Evolutionary conservation across 2,329 filamentous ascomycete genomes (phyloP).

Genomic region (Rhexocercosporidium sp.): DNA sequence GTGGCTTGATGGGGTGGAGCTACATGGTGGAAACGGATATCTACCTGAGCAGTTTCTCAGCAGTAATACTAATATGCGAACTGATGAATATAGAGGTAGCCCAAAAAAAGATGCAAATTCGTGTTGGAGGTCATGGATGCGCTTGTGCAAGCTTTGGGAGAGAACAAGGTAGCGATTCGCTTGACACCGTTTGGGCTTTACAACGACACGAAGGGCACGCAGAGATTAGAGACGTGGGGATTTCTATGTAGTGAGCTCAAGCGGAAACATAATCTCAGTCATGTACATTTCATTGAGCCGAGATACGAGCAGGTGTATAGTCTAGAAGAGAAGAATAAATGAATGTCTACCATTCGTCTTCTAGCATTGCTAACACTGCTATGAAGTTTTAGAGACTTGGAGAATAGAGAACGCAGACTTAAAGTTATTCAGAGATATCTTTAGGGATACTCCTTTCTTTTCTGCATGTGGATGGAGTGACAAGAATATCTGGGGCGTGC

Average conservation of each 20-base stretch:
- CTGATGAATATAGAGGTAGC: conserved; percentile 55
- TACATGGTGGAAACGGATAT: conserved; percentile 51
- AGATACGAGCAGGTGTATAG: conserved; percentile 57
- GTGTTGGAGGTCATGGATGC: conserved; percentile 58
- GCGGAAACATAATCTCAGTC: conserved; percentile 57
- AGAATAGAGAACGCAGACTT: conserved; percentile 52
- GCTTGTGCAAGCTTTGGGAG: conserved; percentile 54
- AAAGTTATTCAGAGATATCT: conserved; percentile 54
- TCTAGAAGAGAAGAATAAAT: conserved; percentile 53
- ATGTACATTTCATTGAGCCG: conserved; percentile 62
- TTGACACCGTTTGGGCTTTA: conserved; percentile 63
- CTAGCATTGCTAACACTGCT: conserved; percentile 1
- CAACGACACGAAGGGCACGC: conserved; percentile 55
- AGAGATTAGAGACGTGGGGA: conserved; percentile 59
- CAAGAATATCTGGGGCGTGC: conserved; percentile 53
- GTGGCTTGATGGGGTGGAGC: conserved; percentile 59
- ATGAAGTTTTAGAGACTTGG: conserved; percentile 52
- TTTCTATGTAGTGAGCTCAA: conserved; percentile 56
- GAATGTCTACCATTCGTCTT: conserved; percentile 18
- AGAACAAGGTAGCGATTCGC: conserved; percentile 59
- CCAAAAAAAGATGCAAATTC: conserved; percentile 57
- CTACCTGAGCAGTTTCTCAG: conserved; percentile 63
- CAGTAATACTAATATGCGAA: conserved; percentile 58
- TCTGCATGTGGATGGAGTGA: conserved; percentile 60
- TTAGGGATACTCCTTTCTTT: conserved; percentile 58